phyloP scores from a whole-genome alignment of 371 early-diverging fungal species.

The Amoeboaphelidium protococcarum region DNA sequence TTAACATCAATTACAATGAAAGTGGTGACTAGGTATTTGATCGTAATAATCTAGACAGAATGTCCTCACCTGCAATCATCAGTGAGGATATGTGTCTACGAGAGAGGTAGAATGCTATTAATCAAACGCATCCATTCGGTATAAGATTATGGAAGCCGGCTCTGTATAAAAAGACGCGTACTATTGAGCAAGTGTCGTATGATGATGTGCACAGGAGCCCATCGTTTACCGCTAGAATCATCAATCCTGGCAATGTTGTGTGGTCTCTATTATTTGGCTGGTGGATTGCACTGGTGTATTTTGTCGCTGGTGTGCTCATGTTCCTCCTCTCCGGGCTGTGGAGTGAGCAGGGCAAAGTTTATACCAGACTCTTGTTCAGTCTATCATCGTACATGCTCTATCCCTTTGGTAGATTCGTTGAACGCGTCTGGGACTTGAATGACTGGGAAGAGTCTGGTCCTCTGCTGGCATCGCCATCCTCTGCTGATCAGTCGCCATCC shows the following conservation, averaged over 20 bases:
- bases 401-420: conserved; percentile 82
- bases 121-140: conserved; percentile 67
- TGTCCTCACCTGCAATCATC: too few species aligned
- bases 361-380: conserved; percentile 9
- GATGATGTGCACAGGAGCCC: conserved; percentile 40
- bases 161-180: conserved; percentile 73
- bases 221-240: conserved; percentile 11
- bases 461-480: too few species aligned
- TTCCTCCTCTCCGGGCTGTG: not conserved
- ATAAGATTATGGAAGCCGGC: conserved; percentile 90
- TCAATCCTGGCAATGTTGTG: conserved; percentile 45
- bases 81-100: conserved; percentile 26
- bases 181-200: conserved; percentile 44
- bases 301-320: conserved; percentile 9
- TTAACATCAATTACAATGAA: too few species aligned
- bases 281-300: conserved; percentile 43
- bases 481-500: too few species aligned
- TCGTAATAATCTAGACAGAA: too few species aligned
- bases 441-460: too few species aligned
- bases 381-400: conserved; percentile 41
- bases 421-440: conserved; percentile 7
- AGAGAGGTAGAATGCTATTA: conserved; percentile 33
- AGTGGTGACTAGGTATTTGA: too few species aligned
- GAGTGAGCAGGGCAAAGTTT: not conserved
- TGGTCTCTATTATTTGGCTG: conserved; percentile 73